phyloP scores from a whole-genome alignment of 495 filamentous ascomycete genomes.

The Penicillium bovifimosum region DNA sequence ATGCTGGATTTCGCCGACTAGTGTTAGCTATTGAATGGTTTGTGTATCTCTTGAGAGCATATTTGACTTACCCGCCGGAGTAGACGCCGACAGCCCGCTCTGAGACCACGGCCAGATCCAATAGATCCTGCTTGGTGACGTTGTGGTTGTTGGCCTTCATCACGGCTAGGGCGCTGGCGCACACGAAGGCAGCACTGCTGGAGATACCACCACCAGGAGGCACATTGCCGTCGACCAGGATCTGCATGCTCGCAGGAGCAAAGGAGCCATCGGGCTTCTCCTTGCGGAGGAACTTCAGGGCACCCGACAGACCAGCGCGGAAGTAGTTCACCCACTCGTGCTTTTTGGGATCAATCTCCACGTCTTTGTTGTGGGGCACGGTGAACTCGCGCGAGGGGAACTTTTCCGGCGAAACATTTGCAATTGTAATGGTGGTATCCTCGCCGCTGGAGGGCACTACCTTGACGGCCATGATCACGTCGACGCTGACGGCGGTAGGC shows the following conservation, averaged over 20 bases:
- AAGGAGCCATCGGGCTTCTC: conserved; percentile 49
- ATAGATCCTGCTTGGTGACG: conserved; percentile 82
- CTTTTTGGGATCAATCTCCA: conserved; percentile 75
- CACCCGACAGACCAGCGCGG: conserved; percentile 81
- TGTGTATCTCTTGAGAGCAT: not conserved
- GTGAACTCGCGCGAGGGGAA: conserved; percentile 74
- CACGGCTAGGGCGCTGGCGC: conserved; percentile 80
- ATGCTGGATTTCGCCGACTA: conserved; percentile 42
- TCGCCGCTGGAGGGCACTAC: conserved; percentile 39
- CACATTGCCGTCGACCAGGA: conserved; percentile 86
- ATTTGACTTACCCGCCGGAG: conserved; percentile 74
- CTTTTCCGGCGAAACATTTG: conserved; percentile 71
- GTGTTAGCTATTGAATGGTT: conserved; percentile 25
- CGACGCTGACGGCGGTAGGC: conserved; percentile 89
- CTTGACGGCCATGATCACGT: conserved; percentile 83
- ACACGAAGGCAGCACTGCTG: conserved; percentile 91
- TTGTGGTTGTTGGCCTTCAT: conserved; percentile 80
- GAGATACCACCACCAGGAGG: conserved; percentile 87
- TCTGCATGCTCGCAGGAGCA: conserved; percentile 71
- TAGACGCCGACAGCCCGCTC: conserved; percentile 95
- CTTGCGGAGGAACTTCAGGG: conserved; percentile 70
- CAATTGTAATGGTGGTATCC: conserved; percentile 55
- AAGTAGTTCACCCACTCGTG: conserved; percentile 99
- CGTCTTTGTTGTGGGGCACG: conserved; percentile 57
- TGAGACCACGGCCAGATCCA: conserved; percentile 87